phyloP scores from a whole-genome alignment of 352 stramenopile species.

The Globisporangium irregulare region DNA sequence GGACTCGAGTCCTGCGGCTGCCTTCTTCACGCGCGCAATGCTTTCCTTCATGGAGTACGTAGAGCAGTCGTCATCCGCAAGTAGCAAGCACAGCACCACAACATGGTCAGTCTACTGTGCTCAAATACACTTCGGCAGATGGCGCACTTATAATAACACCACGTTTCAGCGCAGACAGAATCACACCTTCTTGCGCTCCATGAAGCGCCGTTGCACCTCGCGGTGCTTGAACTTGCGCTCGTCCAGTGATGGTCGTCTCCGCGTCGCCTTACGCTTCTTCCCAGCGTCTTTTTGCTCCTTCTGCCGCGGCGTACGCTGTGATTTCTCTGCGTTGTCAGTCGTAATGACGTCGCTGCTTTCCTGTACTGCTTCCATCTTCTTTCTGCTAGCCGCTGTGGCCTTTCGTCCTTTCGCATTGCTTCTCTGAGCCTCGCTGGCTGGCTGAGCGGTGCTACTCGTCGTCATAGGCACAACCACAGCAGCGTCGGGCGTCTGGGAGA shows the following conservation, averaged over 20 bases:
- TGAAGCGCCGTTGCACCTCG: slow-evolving; percentile 49
- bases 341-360: background rate
- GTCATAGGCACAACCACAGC: background rate
- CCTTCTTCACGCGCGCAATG: slow-evolving; percentile 32
- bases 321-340: background rate
- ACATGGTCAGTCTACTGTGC: background rate
- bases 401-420: background rate
- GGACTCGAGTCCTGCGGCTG: slow-evolving; percentile 28
- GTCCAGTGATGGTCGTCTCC: slow-evolving; percentile 29
- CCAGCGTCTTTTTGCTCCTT: slow-evolving; percentile 12
- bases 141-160: background rate
- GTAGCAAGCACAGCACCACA: background rate
- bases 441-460: background rate
- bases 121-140: background rate
- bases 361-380: background rate
- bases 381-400: background rate
- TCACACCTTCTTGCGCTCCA: slow-evolving; percentile 46
- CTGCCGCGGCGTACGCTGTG: background rate
- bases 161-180: background rate
- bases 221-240: slow-evolving; percentile 50
- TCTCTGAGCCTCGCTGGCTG: background rate
- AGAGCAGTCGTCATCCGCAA: background rate
- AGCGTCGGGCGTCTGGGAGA: slow-evolving; percentile 10
- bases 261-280: slow-evolving; percentile 23
- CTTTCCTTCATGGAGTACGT: slow-evolving; percentile 17